Percentiles rank a stretch among this genome's conserved stretches.
Conservation (phyloP, 305 asterid species). For the Ajuga reptans region DNA sequence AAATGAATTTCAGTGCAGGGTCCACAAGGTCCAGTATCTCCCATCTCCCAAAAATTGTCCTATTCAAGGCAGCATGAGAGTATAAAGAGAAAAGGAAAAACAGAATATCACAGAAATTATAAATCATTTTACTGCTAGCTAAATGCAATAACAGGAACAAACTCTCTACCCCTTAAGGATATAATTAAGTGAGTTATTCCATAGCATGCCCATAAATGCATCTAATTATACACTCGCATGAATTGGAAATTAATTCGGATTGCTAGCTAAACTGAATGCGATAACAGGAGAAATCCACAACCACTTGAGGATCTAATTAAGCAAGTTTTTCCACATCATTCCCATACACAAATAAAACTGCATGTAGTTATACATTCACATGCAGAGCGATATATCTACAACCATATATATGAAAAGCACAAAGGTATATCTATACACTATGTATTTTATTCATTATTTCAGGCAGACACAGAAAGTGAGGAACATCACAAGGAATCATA, state of each 20-base stretch:
- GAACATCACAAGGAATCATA: conserved; percentile 27
- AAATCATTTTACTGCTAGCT: conserved; percentile 10
- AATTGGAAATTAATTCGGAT: too few relatives aligned
- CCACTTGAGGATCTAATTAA: background rate
- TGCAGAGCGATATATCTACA: background rate
- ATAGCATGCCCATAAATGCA: background rate
- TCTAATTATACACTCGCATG: background rate
- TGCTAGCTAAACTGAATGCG: background rate
- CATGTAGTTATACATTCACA: background rate
- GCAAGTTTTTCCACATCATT: background rate
- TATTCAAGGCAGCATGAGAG: conserved; percentile 24
- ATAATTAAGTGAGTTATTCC: background rate
- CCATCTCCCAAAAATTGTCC: conserved; percentile 99
- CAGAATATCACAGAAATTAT: background rate
- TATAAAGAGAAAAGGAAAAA: background rate
- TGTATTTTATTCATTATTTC: background rate
- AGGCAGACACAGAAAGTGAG: background rate
- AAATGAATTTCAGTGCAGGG: conserved; percentile 95
- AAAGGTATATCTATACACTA: background rate
- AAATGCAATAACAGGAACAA: background rate
- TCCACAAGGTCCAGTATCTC: conserved; percentile 98
- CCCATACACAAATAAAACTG: background rate
- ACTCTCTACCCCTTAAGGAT: background rate
- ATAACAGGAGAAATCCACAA: background rate
- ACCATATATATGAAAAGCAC: background rate